phyloP scores from a whole-genome alignment of 768 basidiomycete species.

The Tricholoma terreum region DNA sequence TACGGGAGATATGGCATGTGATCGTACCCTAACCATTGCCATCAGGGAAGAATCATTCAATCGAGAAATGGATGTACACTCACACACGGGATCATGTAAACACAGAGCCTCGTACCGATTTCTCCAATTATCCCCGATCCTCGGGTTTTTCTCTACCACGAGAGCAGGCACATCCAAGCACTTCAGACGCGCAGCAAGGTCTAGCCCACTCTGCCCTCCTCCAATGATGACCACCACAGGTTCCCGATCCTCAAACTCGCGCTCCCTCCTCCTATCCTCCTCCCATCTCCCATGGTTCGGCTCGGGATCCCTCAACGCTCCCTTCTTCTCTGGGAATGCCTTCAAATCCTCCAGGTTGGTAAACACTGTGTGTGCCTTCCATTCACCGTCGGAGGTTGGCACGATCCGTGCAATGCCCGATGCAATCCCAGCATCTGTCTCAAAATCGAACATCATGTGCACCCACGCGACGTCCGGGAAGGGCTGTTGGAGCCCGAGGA shows the following conservation, averaged over 20 bases:
- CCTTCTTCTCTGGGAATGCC: constrained; percentile 46
- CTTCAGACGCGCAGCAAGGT: constrained; percentile 63
- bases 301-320: constrained; percentile 42
- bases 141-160: constrained; percentile 54
- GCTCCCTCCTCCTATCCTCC: constrained; percentile 35
- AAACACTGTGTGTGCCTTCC: constrained; percentile 54
- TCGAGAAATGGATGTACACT: constrained; percentile 13
- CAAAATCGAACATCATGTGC: constrained; percentile 48
- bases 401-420: constrained; percentile 51
- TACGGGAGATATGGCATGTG: constrained; percentile 56
- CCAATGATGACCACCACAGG: constrained; percentile 59
- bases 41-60: neutral
- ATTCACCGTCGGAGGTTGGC: constrained; percentile 37
- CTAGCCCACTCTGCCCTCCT: constrained; percentile 54
- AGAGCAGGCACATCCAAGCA: constrained; percentile 52
- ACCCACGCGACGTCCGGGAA: constrained; percentile 58
- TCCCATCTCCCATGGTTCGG: constrained; percentile 51
- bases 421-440: constrained; percentile 40
- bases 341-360: constrained; percentile 55
- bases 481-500: constrained; percentile 34
- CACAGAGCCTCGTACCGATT: constrained; percentile 57
- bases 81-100: constrained; percentile 51
- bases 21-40: constrained; percentile 37
- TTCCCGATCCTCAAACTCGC: constrained; percentile 42
- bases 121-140: constrained; percentile 59